These are phyloP conservation scores for Sporothrix humicola DNA, from an alignment of 2,329 filamentous ascomycete species.

Conservation along the genomic window DNA sequence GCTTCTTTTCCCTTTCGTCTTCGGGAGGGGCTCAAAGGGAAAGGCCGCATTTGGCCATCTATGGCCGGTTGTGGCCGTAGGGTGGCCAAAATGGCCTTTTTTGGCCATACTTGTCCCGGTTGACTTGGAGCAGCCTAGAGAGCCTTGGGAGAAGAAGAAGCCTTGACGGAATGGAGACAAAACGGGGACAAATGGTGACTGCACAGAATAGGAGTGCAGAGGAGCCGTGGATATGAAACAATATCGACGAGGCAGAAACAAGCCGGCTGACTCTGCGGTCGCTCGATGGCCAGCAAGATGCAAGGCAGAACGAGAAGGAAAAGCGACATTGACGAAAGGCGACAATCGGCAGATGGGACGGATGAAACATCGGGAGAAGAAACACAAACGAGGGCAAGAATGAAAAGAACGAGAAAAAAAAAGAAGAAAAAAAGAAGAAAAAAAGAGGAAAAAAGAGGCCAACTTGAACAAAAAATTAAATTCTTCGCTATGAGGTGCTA, in stretches of 20 bases:
- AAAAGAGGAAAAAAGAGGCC: neutral
- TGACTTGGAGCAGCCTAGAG: neutral
- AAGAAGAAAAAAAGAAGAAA: neutral
- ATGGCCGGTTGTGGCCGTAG: neutral
- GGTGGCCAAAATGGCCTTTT: neutral
- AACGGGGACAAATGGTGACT: no score
- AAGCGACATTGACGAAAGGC: no score
- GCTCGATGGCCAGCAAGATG: neutral
- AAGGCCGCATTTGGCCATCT: neutral
- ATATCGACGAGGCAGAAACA: constrained; percentile 7
- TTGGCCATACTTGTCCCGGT: neutral
- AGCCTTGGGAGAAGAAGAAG: neutral
- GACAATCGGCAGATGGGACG: no score
- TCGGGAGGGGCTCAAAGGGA: neutral
- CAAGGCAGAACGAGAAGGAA: neutral
- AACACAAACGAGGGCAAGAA: neutral
- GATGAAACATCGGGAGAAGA: no score
- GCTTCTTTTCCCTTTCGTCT: neutral
- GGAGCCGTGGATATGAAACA: neutral
- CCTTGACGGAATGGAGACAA: neutral
- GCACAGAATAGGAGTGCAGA: neutral
- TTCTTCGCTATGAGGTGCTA: constrained; percentile 1
- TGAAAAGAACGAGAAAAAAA: no score
- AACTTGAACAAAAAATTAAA: neutral
- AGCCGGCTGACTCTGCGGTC: neutral